These are phyloP conservation scores for Phaeodactylum tricornutum DNA, from an alignment of 108 stramenopile genomes.

Conservation along the genomic window DNA sequence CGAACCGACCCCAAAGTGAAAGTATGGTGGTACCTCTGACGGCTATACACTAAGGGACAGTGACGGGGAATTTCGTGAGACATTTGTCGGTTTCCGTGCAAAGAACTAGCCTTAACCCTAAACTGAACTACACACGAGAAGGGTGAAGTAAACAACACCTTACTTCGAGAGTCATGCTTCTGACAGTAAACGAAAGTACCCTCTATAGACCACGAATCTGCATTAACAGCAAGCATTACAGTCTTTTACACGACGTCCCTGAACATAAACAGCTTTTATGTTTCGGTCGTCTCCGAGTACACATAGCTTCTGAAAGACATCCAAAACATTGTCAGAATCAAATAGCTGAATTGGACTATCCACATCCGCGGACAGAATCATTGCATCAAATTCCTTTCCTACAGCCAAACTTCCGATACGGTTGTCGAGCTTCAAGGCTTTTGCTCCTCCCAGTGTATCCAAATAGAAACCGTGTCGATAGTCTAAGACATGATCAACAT, in stretches of 20 bases:
- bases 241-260: constrained; percentile 12
- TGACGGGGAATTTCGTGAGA: no score
- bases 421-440: constrained; percentile 34
- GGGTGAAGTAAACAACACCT: no score
- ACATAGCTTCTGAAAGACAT: constrained; percentile 21
- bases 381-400: constrained; percentile 54
- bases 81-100: no score
- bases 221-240: no score
- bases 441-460: constrained; percentile 63
- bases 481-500: constrained; percentile 13
- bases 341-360: constrained; percentile 1
- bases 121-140: no score
- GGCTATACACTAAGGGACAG: no score
- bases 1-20: no score
- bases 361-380: constrained; percentile 6
- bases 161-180: no score
- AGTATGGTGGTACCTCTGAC: no score
- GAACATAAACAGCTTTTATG: constrained; percentile 14
- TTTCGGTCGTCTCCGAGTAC: constrained; percentile 17
- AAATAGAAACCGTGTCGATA: constrained; percentile 54
- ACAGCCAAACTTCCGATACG: constrained; percentile 42
- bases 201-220: no score
- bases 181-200: no score
- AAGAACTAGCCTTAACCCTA: no score
- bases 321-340: background rate